Conservation (phyloP, 1,284 basidiomycete species). For the Ustilago sp. region DNA sequence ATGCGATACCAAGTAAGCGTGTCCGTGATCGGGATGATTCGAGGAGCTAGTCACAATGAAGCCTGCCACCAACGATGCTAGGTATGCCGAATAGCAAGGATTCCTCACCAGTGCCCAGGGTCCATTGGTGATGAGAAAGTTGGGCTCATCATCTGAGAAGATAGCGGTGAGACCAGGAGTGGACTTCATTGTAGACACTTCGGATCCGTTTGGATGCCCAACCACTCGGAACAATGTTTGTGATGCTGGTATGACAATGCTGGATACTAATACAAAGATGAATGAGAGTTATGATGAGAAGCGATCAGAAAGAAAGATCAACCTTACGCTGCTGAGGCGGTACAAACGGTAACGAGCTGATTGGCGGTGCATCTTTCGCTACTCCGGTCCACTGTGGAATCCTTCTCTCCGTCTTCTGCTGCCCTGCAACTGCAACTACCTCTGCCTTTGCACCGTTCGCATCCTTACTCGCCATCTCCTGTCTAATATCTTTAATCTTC, state of each 20-base stretch:
- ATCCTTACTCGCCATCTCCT: conserved; percentile 20
- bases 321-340: conserved; percentile 20
- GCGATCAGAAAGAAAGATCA: conserved; percentile 31
- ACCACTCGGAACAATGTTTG: background rate
- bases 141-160: conserved; percentile 40
- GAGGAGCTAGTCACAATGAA: conserved; percentile 45
- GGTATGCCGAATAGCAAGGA: conserved; percentile 42
- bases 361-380: conserved; percentile 26
- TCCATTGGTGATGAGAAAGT: conserved; percentile 33
- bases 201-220: background rate
- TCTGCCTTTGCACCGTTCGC: background rate
- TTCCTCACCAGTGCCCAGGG: conserved; percentile 45
- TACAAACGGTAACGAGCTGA: conserved; percentile 34
- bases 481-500: conserved; percentile 44
- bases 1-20: conserved; percentile 34
- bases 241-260: conserved; percentile 5
- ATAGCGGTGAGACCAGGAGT: conserved; percentile 24
- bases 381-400: conserved; percentile 60
- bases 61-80: conserved; percentile 35
- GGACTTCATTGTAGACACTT: conserved; percentile 18
- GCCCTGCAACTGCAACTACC: background rate
- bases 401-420: conserved; percentile 34
- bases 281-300: background rate
- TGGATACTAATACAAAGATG: conserved; percentile 34
- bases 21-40: conserved; percentile 46